A percentile compares a stretch with the other conserved stretches of the same genome.
Evolutionary conservation across 1,139 yeast species (phyloP).

Genomic region (Kodamaea sp.): DNA sequence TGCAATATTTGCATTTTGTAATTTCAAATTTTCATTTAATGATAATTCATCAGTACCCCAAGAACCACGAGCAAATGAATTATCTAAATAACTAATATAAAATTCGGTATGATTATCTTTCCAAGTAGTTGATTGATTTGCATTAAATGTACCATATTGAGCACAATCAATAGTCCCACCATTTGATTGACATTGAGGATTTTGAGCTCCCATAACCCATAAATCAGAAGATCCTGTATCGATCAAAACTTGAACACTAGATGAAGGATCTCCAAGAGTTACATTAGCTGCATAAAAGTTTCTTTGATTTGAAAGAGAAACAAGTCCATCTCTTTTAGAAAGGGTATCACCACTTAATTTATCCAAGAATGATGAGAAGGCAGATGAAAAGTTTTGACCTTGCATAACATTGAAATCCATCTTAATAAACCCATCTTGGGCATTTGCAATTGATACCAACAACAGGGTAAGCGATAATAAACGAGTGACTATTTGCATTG

Average conservation of each 20-base stretch:
- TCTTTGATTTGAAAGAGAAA: conserved; percentile 12
- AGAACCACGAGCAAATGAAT: conserved; percentile 30
- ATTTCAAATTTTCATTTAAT: conserved; percentile 17
- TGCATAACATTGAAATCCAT: conserved; percentile 20
- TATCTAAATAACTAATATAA: conserved; percentile 30
- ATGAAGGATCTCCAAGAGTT: conserved; percentile 54
- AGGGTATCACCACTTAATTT: conserved; percentile 1
- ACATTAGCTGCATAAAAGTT: conserved; percentile 35
- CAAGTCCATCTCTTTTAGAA: not conserved
- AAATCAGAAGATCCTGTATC: conserved; percentile 72
- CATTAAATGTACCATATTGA: conserved; percentile 49
- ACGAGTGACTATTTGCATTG: conserved; percentile 12
- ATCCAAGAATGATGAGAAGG: conserved; percentile 15
- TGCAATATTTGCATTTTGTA: conserved; percentile 49
- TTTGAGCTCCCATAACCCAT: conserved; percentile 44
- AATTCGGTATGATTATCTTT: conserved; percentile 40
- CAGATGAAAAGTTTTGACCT: conserved; percentile 15
- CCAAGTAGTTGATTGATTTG: conserved; percentile 43
- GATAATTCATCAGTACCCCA: conserved; percentile 56
- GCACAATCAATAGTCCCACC: conserved; percentile 31
- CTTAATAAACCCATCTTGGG: conserved; percentile 22
- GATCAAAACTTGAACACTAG: conserved; percentile 48
- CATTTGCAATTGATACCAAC: conserved; percentile 11
- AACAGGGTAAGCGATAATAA: conserved; percentile 12
- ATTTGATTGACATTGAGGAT: conserved; percentile 21